Percentiles rank a stretch among this genome's conserved stretches.
Evolutionary conservation across 108 stramenopile species (phyloP).

Genomic region (Pseudonitzschia pungens): DNA sequence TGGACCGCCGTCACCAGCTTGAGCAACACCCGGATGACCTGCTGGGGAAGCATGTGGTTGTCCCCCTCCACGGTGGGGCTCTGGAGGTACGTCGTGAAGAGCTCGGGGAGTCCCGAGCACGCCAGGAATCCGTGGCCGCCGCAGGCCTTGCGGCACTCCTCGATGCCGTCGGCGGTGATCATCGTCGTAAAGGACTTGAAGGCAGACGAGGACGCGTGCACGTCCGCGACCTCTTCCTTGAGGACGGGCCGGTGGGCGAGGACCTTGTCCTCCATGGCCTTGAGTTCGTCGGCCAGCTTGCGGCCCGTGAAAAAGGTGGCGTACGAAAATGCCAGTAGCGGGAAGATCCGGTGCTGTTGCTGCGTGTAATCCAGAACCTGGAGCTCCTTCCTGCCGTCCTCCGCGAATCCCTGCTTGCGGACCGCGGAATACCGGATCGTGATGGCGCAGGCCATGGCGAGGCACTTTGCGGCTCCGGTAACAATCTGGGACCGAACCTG

Average conservation of each 20-base stretch:
- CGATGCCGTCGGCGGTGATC: conserved; percentile 92
- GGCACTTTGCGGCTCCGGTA: conserved; percentile 55
- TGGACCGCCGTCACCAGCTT: conserved; percentile 71
- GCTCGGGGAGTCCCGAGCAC: conserved; percentile 90
- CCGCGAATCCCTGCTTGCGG: conserved; percentile 87
- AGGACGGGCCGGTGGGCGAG: conserved; percentile 48
- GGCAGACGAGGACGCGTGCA: conserved; percentile 91
- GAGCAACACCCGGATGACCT: conserved; percentile 82
- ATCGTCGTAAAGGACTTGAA: conserved; percentile 91
- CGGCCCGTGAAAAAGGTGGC: conserved; percentile 90
- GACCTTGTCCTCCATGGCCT: conserved; percentile 69
- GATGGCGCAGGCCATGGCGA: conserved; percentile 89
- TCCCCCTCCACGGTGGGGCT: conserved; percentile 93
- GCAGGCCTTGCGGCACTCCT: conserved; percentile 94
- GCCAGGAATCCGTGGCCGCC: conserved; percentile 93
- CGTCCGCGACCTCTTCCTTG: conserved; percentile 77
- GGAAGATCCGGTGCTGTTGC: conserved; percentile 94
- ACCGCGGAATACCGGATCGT: conserved; percentile 91
- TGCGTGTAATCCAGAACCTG: conserved; percentile 94
- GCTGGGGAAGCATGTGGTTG: conserved; percentile 92
- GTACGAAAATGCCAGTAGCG: conserved; percentile 86
- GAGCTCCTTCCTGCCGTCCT: conserved; percentile 59
- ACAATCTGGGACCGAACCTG: conserved; percentile 89
- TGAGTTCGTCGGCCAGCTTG: conserved; percentile 57
- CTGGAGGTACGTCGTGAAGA: conserved; percentile 88